Evolutionary conservation across 441 rosid genomes (phyloP).

Genomic region (Pelargonium australe): DNA sequence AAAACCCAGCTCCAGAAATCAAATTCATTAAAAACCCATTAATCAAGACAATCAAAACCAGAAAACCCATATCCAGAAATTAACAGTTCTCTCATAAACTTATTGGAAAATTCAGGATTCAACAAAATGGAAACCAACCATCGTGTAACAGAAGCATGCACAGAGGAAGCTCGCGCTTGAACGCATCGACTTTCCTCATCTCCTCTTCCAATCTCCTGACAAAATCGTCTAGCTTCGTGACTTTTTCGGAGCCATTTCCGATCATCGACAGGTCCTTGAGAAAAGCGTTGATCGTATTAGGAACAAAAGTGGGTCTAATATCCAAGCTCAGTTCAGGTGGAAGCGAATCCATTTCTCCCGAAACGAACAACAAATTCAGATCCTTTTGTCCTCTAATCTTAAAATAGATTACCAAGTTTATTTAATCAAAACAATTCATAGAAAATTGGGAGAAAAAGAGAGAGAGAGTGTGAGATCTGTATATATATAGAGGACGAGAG

Average conservation of each 20-base stretch:
- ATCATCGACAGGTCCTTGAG: slow-evolving; percentile 39
- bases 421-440: not conserved
- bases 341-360: slow-evolving; percentile 42
- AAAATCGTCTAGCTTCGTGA: slow-evolving; percentile 40
- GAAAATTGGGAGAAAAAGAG: not conserved
- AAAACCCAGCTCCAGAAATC: not conserved
- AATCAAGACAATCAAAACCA: not conserved
- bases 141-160: slow-evolving; percentile 66
- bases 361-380: not conserved
- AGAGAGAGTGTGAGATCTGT: too few relatives aligned
- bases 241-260: slow-evolving; percentile 36
- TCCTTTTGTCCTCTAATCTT: not conserved
- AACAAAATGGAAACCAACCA: slow-evolving; percentile 40
- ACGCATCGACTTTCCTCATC: slow-evolving; percentile 68
- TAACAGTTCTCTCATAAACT: not conserved
- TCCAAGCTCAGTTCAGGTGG: slow-evolving; percentile 65
- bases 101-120: not conserved
- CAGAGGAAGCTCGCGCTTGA: slow-evolving; percentile 81
- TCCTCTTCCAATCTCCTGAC: slow-evolving; percentile 66
- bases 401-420: not conserved
- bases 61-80: not conserved
- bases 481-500: too few relatives aligned
- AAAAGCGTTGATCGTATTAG: slow-evolving; percentile 50
- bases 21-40: not conserved
- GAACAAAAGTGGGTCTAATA: slow-evolving; percentile 43